phyloP scores from a whole-genome alignment of 257 asterid genomes.

The Vinca minor region DNA sequence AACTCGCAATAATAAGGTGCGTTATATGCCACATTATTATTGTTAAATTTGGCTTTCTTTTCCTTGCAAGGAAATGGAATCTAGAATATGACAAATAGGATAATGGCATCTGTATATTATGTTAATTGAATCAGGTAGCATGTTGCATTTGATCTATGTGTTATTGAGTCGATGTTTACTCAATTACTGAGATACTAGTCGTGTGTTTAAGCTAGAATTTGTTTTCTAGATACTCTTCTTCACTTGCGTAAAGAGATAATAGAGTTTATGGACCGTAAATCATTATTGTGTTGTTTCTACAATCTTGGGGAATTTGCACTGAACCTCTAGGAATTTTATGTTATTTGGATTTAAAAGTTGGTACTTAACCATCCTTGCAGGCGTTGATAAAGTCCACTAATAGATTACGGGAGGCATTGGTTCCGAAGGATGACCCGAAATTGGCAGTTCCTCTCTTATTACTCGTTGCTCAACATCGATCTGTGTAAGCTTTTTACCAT shows the following conservation, averaged over 20 bases:
- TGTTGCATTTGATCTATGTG: no score
- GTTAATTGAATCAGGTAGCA: background rate
- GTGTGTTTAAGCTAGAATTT: background rate
- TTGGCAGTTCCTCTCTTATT: slow-evolving; percentile 90
- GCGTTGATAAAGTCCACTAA: slow-evolving; percentile 88
- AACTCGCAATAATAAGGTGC: slow-evolving; percentile 85
- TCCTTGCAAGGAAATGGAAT: background rate
- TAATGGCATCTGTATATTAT: background rate
- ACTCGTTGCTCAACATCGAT: slow-evolving; percentile 92
- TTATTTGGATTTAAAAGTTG: slow-evolving; percentile 6
- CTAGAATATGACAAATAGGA: background rate
- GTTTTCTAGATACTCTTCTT: background rate
- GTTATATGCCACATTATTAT: background rate
- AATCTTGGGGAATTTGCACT: background rate
- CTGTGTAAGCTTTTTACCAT: slow-evolving; percentile 47
- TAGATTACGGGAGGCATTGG: slow-evolving; percentile 86
- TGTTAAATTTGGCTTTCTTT: background rate
- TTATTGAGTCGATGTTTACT: background rate
- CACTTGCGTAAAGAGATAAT: background rate
- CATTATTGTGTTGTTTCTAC: background rate
- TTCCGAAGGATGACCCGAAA: slow-evolving; percentile 85
- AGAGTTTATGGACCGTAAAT: background rate
- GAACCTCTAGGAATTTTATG: background rate
- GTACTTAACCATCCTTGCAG: slow-evolving; percentile 36
- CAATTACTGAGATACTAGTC: background rate